These are phyloP conservation scores for Knoxdaviesia capensis DNA, from an alignment of 2,329 filamentous ascomycete genomes.

Conservation along the genomic window DNA sequence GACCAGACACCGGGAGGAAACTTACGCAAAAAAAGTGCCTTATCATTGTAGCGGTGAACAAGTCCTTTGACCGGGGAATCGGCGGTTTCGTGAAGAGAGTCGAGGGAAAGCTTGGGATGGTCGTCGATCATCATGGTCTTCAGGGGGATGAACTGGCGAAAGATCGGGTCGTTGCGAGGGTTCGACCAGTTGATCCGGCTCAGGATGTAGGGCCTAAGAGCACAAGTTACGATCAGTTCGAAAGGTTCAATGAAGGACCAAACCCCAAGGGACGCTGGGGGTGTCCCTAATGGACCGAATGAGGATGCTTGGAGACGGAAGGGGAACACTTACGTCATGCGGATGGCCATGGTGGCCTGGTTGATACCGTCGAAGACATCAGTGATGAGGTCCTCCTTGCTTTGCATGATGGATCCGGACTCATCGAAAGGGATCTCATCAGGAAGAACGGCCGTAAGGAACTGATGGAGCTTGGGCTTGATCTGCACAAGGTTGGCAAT, in stretches of 20 bases:
- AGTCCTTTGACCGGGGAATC: conserved; percentile 36
- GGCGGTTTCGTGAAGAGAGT: conserved; percentile 35
- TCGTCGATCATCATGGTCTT: conserved; percentile 30
- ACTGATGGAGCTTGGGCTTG: conserved; percentile 22
- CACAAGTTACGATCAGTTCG: neutral
- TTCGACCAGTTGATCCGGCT: conserved; percentile 38
- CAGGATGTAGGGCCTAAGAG: conserved; percentile 30
- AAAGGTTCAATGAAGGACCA: neutral
- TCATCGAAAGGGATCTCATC: conserved; percentile 21
- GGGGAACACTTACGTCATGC: conserved; percentile 24
- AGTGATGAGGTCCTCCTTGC: conserved; percentile 26
- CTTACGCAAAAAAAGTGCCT: conserved; percentile 39
- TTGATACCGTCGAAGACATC: conserved; percentile 32
- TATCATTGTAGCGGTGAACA: conserved; percentile 44
- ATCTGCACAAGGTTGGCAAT: conserved; percentile 27
- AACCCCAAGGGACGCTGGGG: neutral
- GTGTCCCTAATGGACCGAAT: no score
- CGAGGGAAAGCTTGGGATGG: conserved; percentile 30
- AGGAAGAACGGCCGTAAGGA: conserved; percentile 29
- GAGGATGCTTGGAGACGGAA: neutral
- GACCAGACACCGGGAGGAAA: neutral
- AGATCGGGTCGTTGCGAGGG: conserved; percentile 36
- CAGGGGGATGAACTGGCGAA: conserved; percentile 38
- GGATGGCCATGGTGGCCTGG: conserved; percentile 36
- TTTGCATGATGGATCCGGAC: conserved; percentile 15